Base-by-base conservation (phyloP, 257 asterid genomes). In the Parsonsia alboflavescens region DNA sequence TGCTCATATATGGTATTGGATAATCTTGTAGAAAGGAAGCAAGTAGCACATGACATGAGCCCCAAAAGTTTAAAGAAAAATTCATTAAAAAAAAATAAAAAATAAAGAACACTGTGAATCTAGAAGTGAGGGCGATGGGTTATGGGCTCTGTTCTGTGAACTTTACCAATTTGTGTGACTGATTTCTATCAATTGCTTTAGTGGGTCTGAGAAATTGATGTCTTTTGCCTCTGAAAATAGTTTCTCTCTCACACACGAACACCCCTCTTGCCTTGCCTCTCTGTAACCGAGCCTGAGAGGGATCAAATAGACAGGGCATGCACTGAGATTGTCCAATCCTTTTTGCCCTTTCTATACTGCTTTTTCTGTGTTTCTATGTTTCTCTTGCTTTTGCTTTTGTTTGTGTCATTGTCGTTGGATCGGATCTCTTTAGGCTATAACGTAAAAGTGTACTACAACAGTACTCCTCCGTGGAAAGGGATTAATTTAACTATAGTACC, bases 231-330 rank as follows among this genome's bases (percentile, higher is more conserved):
- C 57, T 65, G 66, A 57, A 48, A 30, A 48, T 0, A 54, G 70
- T 36, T 72, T 68, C 80, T 61, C 76, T 36, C 85, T 64, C 76
- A 41, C 46, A 58, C 41, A 52, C 7, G 52, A 58, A 59, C 65
- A 73, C 56, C 19, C 26, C 7, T 15, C 9, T 39, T 64, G 46
- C 58, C 22, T 15, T 56, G 73, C 42, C 68, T 64, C 39, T 57
- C 42, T 72, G 28, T 33, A 65, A 16, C 39, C 4, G 66, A 76
- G 82, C 73, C 59, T 41, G 73, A 21, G 75, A 54, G 81, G 56
- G 81, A 75, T 48, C 71, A 48, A 76, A 70, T 82, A 76, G 86
- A 88, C 87, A 85, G 79, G 79, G 90, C 94, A 88, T 88, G 96
- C 92, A 75, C 46, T 80, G 81, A 79, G 62, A 80, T 72, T 77